Evolutionary conservation across 768 basidiomycete species (phyloP).

Genomic region (Phylloporus sp.): DNA sequence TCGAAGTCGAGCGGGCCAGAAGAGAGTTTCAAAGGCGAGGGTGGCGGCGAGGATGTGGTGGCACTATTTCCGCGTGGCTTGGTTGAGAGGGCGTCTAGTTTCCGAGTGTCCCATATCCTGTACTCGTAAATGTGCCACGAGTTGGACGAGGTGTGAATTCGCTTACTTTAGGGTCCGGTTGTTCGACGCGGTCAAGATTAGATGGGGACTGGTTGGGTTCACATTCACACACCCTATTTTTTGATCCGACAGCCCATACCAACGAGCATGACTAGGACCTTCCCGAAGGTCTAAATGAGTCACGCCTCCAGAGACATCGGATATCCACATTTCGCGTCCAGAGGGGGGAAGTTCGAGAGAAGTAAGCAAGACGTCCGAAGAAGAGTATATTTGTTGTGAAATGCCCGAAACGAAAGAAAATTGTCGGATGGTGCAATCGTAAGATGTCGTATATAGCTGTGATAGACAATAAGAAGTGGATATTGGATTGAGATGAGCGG

Average conservation of each 20-base stretch:
- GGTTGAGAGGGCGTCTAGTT: slow-evolving; percentile 44
- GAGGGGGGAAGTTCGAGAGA: slow-evolving; percentile 63
- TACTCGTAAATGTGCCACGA: background rate
- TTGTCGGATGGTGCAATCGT: slow-evolving; percentile 72
- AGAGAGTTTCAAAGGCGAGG: slow-evolving; percentile 11
- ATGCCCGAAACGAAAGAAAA: slow-evolving; percentile 69
- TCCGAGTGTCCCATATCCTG: slow-evolving; percentile 80
- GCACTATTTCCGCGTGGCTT: slow-evolving; percentile 13
- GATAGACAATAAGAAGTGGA: background rate
- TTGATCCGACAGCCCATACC: slow-evolving; percentile 61
- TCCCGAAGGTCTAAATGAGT: slow-evolving; percentile 76
- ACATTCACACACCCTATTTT: slow-evolving; percentile 80
- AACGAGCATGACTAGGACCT: slow-evolving; percentile 44
- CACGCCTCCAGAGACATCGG: slow-evolving; percentile 64
- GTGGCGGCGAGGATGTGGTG: slow-evolving; percentile 24
- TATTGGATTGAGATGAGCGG: background rate
- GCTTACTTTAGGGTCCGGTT: slow-evolving; percentile 63
- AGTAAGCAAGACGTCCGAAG: slow-evolving; percentile 54
- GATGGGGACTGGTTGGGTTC: slow-evolving; percentile 63
- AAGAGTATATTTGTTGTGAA: slow-evolving; percentile 64
- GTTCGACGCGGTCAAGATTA: slow-evolving; percentile 74
- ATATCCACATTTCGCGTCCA: slow-evolving; percentile 82
- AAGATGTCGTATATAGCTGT: slow-evolving; percentile 76
- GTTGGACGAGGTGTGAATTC: background rate
- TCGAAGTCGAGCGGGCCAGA: slow-evolving; percentile 30